Conservation (phyloP, 805 yeast species). For the Wickerhamiella azyma region DNA sequence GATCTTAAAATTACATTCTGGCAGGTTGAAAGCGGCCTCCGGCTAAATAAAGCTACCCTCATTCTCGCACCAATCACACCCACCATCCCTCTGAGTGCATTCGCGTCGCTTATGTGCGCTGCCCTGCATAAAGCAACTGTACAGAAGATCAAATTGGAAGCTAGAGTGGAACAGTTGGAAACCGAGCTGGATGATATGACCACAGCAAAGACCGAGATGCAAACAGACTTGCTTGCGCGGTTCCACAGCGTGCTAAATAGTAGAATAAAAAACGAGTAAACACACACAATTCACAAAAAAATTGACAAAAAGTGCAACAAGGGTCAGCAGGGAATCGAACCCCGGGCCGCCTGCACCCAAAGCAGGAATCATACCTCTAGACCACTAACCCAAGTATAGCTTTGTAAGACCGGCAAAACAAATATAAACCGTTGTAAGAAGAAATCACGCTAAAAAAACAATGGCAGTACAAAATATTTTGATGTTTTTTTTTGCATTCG, state of each 20-base stretch:
- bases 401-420: background rate
- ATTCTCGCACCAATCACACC: background rate
- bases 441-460: background rate
- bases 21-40: background rate
- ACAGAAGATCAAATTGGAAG: background rate
- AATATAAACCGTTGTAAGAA: no score
- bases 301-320: background rate
- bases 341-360: conserved; percentile 11
- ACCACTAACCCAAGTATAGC: conserved; percentile 7
- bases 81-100: background rate
- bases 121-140: background rate
- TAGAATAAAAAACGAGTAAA: background rate
- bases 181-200: conserved; percentile 11
- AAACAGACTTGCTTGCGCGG: conserved; percentile 10
- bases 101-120: background rate
- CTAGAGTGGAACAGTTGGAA: background rate
- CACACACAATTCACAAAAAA: background rate
- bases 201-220: conserved; percentile 13
- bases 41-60: background rate
- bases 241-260: conserved; percentile 8
- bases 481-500: no score
- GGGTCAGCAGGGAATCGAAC: conserved; percentile 10
- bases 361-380: conserved; percentile 10
- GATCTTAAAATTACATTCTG: conserved; percentile 1
- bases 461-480: no score